Evolutionary conservation across 1,139 yeast genomes (phyloP), one percentile per base, ranked within the genome.

Genomic region (Yamadazyma spencermartinsiae): DNA sequence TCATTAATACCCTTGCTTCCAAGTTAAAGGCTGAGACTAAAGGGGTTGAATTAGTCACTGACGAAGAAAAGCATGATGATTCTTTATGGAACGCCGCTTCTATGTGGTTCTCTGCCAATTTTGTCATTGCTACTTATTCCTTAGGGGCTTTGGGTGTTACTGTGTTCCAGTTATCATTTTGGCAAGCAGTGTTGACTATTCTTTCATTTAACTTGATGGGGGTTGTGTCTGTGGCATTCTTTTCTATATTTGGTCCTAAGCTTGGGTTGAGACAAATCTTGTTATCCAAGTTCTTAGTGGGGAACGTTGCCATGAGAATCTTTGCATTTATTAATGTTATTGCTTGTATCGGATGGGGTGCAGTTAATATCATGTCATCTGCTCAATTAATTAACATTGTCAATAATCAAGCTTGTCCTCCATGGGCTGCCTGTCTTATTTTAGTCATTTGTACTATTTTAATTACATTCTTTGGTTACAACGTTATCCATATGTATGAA

Each of bases 321-420:
- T 86, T 89, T 56, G 83, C 95, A 13, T 60, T 83, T 31, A 72
- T 89, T 55, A 89, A 89, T 58, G 78, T 82, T 54, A 63, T 89
- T 53, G 94, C 96, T 12, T 87, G 96, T 75, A 77, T 89, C 46
- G 97, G 97, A 49, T 89, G 97, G 97, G 89, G 95, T 63, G 87
- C 95, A 13, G 94, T 88, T 34, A 90, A 89, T 64, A 86, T 88
- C 48, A 86, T 89, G 79, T 85, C 89, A 19, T 81, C 94, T 25
- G 95, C 96, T 17, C 95, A 87, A 60, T 71, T 89, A 55, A 72
- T 89, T 49, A 82, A 84, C 63, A 80, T 86, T 59, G 82, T 88
- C 46, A 86, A 87, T 63, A 68, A 76, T 53, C 78, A 76, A 26
- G 72, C 73, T 36, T 72, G 86, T 45, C 97, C 97, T 31, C 84